Evolutionary conservation across 1,139 yeast species (phyloP), one percentile per base, ranked within the genome.

Genomic region (Nematodospora anomalae): DNA sequence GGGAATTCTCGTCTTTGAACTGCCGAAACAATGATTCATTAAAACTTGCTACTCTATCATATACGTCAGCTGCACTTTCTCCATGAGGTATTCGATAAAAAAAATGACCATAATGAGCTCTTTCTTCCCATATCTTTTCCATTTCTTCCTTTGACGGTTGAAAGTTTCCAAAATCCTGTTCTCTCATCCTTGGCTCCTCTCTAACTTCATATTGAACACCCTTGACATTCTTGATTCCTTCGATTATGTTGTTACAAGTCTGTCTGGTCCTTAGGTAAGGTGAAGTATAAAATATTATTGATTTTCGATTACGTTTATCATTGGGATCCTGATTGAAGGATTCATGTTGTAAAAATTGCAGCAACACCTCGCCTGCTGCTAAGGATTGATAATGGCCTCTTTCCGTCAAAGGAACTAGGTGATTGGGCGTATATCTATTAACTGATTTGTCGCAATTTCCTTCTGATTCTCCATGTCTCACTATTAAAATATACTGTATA

Each of bases 51-150:
- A 90, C 83, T 33, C 97, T 66, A 57, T 89, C 96, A 60, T 81
- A 89, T 3, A 89, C 96, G 58, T 89, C 97, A 0, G 97, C 97
- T 0, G 96, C 97, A 51, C 92, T 83, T 57, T 89, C 97, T 4
- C 97, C 97, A 52, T 85, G 81, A 8, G 96, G 96, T 23, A 89
- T 89, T 38, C 97, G 63, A 56, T 84, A 89, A 60, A 89, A 89
- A 40, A 89, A 89, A 60, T 88, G 96, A 0, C 97, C 97, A 60
- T 89, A 89, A 46, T 80, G 80, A 0, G 95, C 90, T 31, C 97
- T 64, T 50, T 86, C 94, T 37, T 74, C 72, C 88, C 94, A 83
- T 24, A 85, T 80, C 48, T 67, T 64, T 49, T 80, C 81, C 94
- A 89, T 87, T 46, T 83, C 89, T 38, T 74, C 82, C 3, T 83